phyloP scores from a whole-genome alignment of 352 stramenopile species.

The Globisporangium polare region DNA sequence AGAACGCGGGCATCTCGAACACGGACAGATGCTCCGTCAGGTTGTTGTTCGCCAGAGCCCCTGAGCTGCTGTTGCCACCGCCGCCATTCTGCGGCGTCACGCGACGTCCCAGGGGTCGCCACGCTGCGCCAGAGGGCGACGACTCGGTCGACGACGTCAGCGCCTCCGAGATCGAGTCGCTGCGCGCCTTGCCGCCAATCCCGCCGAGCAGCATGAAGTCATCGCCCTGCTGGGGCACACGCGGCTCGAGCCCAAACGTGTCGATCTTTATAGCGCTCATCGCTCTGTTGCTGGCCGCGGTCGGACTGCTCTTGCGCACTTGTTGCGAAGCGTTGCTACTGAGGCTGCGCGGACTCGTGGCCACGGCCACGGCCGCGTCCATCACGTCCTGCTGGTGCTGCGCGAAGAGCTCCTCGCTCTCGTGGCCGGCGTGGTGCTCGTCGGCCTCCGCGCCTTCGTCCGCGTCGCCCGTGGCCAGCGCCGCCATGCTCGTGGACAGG shows the following conservation, averaged over 20 bases:
- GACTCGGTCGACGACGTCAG: slow-evolving; percentile 31
- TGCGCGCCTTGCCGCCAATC: slow-evolving; percentile 24
- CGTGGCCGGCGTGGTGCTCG: background rate
- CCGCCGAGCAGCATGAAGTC: slow-evolving; percentile 12
- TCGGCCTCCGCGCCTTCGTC: slow-evolving; percentile 9
- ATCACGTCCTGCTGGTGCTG: slow-evolving; percentile 20
- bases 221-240: background rate
- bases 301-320: background rate
- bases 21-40: slow-evolving; percentile 16
- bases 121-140: slow-evolving; percentile 27
- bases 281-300: background rate
- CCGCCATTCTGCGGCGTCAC: slow-evolving; percentile 21
- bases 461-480: slow-evolving; percentile 36
- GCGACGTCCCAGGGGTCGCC: slow-evolving; percentile 48
- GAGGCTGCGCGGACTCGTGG: slow-evolving; percentile 11
- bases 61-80: background rate
- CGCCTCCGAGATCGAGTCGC: slow-evolving; percentile 42
- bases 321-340: background rate
- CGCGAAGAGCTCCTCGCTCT: slow-evolving; percentile 16
- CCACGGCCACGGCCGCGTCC: slow-evolving; percentile 16
- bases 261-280: slow-evolving; percentile 10
- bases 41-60: slow-evolving; percentile 11
- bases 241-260: slow-evolving; percentile 15
- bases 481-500: slow-evolving; percentile 60
- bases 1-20: slow-evolving; percentile 23